Evolutionary conservation across 2,329 filamentous ascomycete genomes (phyloP).

Genomic region (Colletotrichum spinosum): DNA sequence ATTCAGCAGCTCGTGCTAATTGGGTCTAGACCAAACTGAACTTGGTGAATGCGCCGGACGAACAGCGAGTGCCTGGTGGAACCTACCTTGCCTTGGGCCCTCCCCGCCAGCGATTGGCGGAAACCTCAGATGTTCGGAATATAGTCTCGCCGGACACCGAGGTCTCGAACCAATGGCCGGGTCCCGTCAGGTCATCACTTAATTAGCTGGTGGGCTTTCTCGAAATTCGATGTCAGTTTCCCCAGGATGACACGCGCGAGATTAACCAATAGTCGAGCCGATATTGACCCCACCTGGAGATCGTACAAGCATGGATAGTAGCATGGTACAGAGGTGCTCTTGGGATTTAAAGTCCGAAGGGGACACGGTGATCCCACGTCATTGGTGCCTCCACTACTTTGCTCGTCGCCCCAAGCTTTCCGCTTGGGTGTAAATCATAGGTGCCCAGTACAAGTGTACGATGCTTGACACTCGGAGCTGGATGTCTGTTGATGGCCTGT

Average conservation of each 20-base stretch:
- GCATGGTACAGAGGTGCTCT: conserved; percentile 7
- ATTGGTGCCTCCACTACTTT: conserved; percentile 20
- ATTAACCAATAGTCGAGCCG: conserved; percentile 28
- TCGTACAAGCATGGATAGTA: neutral
- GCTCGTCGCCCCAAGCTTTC: conserved; percentile 8
- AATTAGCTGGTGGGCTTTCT: conserved; percentile 16
- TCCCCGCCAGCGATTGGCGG: too few relatives aligned
- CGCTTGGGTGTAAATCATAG: neutral
- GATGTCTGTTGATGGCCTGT: neutral
- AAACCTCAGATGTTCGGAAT: too few relatives aligned
- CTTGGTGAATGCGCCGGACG: neutral
- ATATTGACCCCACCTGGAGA: conserved; percentile 6
- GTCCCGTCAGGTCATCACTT: conserved; percentile 19
- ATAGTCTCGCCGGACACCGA: too few relatives aligned
- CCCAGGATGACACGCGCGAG: conserved; percentile 29
- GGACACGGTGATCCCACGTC: conserved; percentile 21
- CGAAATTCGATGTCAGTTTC: conserved; percentile 28
- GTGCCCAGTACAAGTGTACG: too few relatives aligned
- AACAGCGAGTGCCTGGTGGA: neutral
- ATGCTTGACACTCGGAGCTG: neutral
- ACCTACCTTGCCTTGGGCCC: too few relatives aligned
- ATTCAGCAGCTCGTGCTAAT: conserved; percentile 26
- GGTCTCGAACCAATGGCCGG: too few relatives aligned
- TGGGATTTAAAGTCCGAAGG: neutral
- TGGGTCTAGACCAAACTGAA: conserved; percentile 1